Base-by-base conservation (phyloP, 805 yeast genomes). In the Pichia cabralensis region DNA sequence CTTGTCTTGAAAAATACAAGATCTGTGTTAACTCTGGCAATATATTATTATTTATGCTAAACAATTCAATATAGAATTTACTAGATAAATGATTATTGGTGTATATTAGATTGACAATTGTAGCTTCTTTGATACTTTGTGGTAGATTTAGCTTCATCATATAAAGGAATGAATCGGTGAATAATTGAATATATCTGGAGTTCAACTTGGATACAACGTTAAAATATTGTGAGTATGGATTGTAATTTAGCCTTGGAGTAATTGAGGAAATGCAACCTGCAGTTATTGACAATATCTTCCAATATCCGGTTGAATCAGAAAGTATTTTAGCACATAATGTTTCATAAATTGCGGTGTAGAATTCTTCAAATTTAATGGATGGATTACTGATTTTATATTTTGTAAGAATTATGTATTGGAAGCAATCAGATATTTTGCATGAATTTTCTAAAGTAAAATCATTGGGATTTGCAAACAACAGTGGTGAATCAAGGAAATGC, bases 351-450 rank as follows among this genome's bases (percentile, higher is more conserved):
- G 46, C 36, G 6, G 36, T 32, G 46, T 69, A 71, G 48, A 67
- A 72, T 2, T 52, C 50, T 43, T 62, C 56, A 28, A 71, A 58
- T 1, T 69, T 48, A 14, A 71, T 41, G 1, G 73, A 61, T 3
- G 79, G 79, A 40, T 60, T 62, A 10, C 73, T 67, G 6, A 69
- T 50, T 38, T 56, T 57, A 38, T 61, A 56, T 46, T 72, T 72
- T 41, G 62, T 62, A 33, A 64, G 69, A 12, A 64, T 41, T 9
- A 71, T 51, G 30, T 62, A 58, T 39, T 63, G 65, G 51, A 66
- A 70, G 14, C 66, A 71, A 39, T 72, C 77, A 26, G 69, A 53
- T 1, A 70, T 55, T 33, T 56, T 49, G 39, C 65, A 64, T 17
- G 47, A 49, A 4, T 57, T 56, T 13, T 53, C 55, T 27, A 61